A percentile compares a stretch with the other conserved stretches of the same genome.
Conservation (phyloP, 148 eudicot genomes). For the Suaeda aralocaspica region DNA sequence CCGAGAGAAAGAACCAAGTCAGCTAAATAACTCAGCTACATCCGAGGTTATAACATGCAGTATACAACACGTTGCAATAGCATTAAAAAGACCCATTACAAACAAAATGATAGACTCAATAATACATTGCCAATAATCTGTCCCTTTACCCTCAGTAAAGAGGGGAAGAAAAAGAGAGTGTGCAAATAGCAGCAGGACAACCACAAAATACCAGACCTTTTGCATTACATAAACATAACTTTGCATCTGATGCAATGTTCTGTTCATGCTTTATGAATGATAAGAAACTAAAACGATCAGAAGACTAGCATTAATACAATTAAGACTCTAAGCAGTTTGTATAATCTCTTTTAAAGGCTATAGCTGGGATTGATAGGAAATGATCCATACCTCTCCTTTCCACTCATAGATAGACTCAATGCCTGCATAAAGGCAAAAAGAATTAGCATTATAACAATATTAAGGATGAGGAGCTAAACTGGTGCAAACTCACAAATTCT, state of each 20-base stretch:
- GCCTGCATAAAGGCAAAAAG: constrained; percentile 44
- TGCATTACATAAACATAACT: neutral
- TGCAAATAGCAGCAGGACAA: neutral
- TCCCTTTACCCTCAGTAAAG: neutral
- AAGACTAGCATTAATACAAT: neutral
- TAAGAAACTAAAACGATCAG: neutral
- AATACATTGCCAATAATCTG: no score
- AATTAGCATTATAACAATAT: neutral
- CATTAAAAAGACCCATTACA: neutral
- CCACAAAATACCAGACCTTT: neutral
- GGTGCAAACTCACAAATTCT: neutral
- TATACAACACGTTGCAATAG: neutral
- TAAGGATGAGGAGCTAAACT: constrained; percentile 2
- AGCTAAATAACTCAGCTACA: neutral
- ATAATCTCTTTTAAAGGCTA: neutral
- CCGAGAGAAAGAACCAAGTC: neutral
- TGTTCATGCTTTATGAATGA: neutral
- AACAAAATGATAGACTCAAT: neutral
- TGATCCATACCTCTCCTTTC: constrained; percentile 72
- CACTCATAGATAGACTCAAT: constrained; percentile 85
- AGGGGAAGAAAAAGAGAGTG: neutral
- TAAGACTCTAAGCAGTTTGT: neutral
- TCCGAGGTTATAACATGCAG: neutral
- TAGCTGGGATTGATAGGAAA: neutral
- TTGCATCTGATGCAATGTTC: constrained; percentile 4